Evolutionary conservation across 148 eudicot genomes (phyloP), one percentile per base, ranked within the genome.

Genomic region (Cornus kousa): DNA sequence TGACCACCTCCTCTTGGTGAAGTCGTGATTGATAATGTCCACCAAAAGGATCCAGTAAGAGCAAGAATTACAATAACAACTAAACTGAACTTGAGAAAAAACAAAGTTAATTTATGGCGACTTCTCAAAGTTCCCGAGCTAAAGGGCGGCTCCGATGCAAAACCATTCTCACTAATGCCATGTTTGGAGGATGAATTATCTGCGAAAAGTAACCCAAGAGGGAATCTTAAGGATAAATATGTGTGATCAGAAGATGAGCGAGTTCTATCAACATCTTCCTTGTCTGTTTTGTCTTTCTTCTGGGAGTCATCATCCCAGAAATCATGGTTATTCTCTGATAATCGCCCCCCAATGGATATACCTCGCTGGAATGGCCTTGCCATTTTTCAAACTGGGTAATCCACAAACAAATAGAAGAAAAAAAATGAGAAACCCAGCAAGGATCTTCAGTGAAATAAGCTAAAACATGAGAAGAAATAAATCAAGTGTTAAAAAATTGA

Each of bases 321-420:
- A 83, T 87, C 89, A 74, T 87, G 84, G 68, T 72, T 86, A 67
- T 86, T 81, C 74, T 87, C 95, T 6, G 96, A 85, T 53, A 87
- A 77, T 22, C 98, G 87, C 62, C 91, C 87, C 50, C 90, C 94
- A 77, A 88, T 85, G 2, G 91, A 88, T 78, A 88, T 68, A 83
- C 95, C 95, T 68, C 98, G 88, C 46, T 89, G 98, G 37, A 94
- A 94, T 73, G 99, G 98, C 88, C 94, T 88, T 37, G 99, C 86
- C 99, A 97, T 97, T 76, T 83, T 86, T 71, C 80, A 71, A 81
- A 82, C 86, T 74, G 67, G 71, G 23, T 72, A 82, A 74, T 50
- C 81, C 80, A 78, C 65, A 74, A 20, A 64, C 57, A 28, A 77
- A 81, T 75, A 32, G 74, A 72, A 75, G 13, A 82, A 20, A 24